Evolutionary conservation across 208 protist genomes (phyloP).

Genomic region (Zelonia costaricensis): DNA sequence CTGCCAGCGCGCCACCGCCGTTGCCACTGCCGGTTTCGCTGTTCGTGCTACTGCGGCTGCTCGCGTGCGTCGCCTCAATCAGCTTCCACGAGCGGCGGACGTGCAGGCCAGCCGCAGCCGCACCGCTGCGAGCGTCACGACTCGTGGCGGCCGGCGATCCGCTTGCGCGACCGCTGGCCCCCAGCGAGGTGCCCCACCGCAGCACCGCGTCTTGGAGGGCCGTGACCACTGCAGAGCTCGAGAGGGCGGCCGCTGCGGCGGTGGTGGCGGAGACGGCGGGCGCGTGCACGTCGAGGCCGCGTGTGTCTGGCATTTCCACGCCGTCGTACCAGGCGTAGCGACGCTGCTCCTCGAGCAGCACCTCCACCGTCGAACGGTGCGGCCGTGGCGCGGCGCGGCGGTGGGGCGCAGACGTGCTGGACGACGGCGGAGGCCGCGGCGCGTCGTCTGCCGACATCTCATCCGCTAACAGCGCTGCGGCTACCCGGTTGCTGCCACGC

Average conservation of each 20-base stretch:
- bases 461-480: slow-evolving; percentile 19
- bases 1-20: not conserved
- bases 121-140: not conserved
- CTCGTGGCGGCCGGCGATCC: not conserved
- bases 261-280: not conserved
- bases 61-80: slow-evolving; percentile 6
- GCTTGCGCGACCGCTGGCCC: not conserved
- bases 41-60: not conserved
- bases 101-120: not conserved
- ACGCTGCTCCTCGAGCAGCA: slow-evolving; percentile 19
- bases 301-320: not conserved
- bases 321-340: slow-evolving; percentile 9
- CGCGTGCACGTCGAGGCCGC: not conserved
- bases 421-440: too few relatives aligned
- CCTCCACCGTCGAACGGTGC: not conserved
- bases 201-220: slow-evolving; percentile 18
- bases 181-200: slow-evolving; percentile 1
- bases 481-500: slow-evolving; percentile 3
- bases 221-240: not conserved
- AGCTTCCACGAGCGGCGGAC: slow-evolving; percentile 24
- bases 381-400: not conserved
- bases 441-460: slow-evolving; percentile 5
- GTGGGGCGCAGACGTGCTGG: too few relatives aligned
- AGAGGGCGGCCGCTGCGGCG: not conserved
- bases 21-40: not conserved